Conservation (phyloP, 2,329 filamentous ascomycete species). For the Elsinoe ampelina region DNA sequence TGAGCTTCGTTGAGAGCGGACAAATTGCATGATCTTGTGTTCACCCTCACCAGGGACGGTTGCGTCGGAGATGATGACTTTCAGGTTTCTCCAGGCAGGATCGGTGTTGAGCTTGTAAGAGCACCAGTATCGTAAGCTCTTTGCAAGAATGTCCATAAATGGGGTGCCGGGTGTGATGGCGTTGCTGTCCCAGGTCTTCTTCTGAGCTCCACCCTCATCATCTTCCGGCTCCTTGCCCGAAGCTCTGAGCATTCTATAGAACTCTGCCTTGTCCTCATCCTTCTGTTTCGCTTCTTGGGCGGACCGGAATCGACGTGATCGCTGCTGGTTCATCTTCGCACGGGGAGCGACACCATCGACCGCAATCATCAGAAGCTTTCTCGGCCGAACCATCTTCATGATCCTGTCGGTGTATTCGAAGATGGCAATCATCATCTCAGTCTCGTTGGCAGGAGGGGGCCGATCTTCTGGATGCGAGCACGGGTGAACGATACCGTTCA, state of each 20-base stretch:
- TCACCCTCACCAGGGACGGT: slow-evolving; percentile 96
- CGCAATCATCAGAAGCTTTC: slow-evolving; percentile 94
- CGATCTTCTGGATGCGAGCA: slow-evolving; percentile 95
- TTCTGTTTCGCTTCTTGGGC: slow-evolving; percentile 93
- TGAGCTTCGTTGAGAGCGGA: slow-evolving; percentile 83
- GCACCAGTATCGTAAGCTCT: slow-evolving; percentile 89
- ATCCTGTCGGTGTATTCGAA: slow-evolving; percentile 99
- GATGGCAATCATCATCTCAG: slow-evolving; percentile 98
- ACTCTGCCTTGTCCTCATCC: slow-evolving; percentile 79
- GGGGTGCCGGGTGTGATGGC: slow-evolving; percentile 92
- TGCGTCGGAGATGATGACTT: slow-evolving; percentile 96
- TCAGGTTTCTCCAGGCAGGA: slow-evolving; percentile 88
- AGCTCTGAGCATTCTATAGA: slow-evolving; percentile 72
- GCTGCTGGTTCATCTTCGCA: slow-evolving; percentile 99
- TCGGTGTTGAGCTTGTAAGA: slow-evolving; percentile 97
- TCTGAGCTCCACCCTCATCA: slow-evolving; percentile 46
- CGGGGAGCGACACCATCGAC: slow-evolving; percentile 95
- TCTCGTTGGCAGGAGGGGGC: slow-evolving; percentile 83
- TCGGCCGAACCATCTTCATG: slow-evolving; percentile 94
- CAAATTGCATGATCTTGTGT: slow-evolving; percentile 98
- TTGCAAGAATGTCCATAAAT: slow-evolving; percentile 93
- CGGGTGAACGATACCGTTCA: slow-evolving; percentile 99
- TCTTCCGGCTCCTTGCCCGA: slow-evolving; percentile 38
- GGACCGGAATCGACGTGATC: slow-evolving; percentile 86
- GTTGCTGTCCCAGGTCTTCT: slow-evolving; percentile 88